These are phyloP conservation scores for Suillus americanus DNA, from an alignment of 768 basidiomycete genomes.

Conservation along the genomic window DNA sequence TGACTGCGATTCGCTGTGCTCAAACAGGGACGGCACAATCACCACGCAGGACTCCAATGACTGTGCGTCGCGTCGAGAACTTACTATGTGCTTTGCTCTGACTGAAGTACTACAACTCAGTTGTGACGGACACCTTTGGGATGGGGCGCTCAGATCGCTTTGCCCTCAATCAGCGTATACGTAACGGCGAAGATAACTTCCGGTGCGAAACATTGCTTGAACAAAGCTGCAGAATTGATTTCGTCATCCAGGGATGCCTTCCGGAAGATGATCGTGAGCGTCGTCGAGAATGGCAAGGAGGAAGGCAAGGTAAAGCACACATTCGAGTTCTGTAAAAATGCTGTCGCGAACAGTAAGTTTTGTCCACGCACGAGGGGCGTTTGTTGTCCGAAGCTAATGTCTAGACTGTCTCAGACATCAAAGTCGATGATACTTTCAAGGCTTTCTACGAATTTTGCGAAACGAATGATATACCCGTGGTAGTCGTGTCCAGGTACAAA, in stretches of 20 bases:
- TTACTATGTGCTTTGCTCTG: not conserved
- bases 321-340: constrained; percentile 83
- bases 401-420: constrained; percentile 58
- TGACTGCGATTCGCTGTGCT: not conserved
- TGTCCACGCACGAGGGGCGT: constrained; percentile 11
- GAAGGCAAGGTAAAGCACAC: constrained; percentile 39
- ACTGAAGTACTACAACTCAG: constrained; percentile 36
- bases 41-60: constrained; percentile 93
- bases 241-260: constrained; percentile 71
- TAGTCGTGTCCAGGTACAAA: constrained; percentile 86
- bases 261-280: constrained; percentile 80
- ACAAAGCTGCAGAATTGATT: constrained; percentile 26
- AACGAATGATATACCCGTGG: constrained; percentile 75
- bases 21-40: constrained; percentile 85
- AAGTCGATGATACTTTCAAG: constrained; percentile 86
- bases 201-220: constrained; percentile 41
- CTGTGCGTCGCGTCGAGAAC: constrained; percentile 48
- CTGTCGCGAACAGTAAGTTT: constrained; percentile 66
- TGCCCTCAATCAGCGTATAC: constrained; percentile 69
- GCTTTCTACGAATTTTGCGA: constrained; percentile 87
- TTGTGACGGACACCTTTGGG: constrained; percentile 88
- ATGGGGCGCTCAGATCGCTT: constrained; percentile 76
- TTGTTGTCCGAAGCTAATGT: constrained; percentile 14
- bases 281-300: constrained; percentile 55
- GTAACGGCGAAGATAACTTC: constrained; percentile 68